Evolutionary conservation across 495 filamentous ascomycete genomes (phyloP).

Genomic region (Thermochaetoides thermophila): DNA sequence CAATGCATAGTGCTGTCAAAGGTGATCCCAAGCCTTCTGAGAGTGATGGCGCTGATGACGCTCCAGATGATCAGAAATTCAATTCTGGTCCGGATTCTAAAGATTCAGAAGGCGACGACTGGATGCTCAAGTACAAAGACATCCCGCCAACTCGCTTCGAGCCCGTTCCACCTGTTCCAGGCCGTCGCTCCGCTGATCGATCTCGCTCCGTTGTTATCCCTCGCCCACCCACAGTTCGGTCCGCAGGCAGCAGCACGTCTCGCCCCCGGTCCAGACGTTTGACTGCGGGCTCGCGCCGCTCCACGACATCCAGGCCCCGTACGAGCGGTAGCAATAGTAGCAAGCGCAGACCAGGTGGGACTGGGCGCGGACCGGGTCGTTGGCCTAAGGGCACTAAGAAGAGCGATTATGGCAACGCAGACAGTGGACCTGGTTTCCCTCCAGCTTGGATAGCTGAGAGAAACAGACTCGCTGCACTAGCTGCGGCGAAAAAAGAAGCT

Average conservation of each 20-base stretch:
- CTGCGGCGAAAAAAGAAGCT: slow-evolving; percentile 9
- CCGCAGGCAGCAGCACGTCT: slow-evolving; percentile 9
- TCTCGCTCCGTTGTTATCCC: slow-evolving; percentile 12
- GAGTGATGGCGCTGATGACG: slow-evolving; percentile 5
- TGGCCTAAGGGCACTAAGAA: slow-evolving; percentile 44
- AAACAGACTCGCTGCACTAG: slow-evolving; percentile 10
- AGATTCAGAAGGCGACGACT: slow-evolving; percentile 13
- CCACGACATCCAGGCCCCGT: slow-evolving; percentile 18
- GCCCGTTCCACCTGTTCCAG: slow-evolving; percentile 57
- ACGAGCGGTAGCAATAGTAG: slow-evolving; percentile 11
- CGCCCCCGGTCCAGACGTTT: slow-evolving; percentile 15
- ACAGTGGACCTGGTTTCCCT: slow-evolving; percentile 39
- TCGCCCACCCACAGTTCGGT: slow-evolving; percentile 18
- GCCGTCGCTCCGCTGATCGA: slow-evolving; percentile 16
- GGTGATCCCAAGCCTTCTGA: slow-evolving; percentile 10
- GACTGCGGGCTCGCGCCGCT: slow-evolving; percentile 11
- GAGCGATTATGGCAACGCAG: slow-evolving; percentile 40
- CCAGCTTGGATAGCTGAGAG: slow-evolving; percentile 30
- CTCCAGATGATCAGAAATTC: slow-evolving; percentile 13
- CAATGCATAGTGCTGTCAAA: not conserved
- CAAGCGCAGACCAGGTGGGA: slow-evolving; percentile 36
- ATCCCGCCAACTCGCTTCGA: slow-evolving; percentile 75
- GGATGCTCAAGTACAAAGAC: slow-evolving; percentile 27
- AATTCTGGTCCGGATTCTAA: slow-evolving; percentile 11
- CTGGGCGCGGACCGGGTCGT: slow-evolving; percentile 33